Percentiles rank a stretch among this genome's conserved stretches.
These are phyloP conservation scores for Pneumocystis jirovecii DNA, from an alignment of 1,139 yeast species.

Conservation along the genomic window DNA sequence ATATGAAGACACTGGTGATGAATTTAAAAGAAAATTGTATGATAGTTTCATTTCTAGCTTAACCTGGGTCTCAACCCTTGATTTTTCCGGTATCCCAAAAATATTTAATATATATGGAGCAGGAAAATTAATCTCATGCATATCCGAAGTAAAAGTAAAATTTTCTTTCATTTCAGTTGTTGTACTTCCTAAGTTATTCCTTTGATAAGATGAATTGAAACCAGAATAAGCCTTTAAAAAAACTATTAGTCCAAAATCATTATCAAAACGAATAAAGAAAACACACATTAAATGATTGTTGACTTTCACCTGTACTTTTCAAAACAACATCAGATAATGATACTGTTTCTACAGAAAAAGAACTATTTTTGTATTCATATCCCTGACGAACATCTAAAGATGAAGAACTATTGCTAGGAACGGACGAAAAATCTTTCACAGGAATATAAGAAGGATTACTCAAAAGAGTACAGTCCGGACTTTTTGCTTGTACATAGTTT, in stretches of 20 bases:
- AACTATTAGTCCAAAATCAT: neutral
- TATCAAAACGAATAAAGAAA: neutral
- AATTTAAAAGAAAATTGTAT: slow-evolving; percentile 43
- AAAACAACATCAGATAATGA: neutral
- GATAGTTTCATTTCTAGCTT: slow-evolving; percentile 53
- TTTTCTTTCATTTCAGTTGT: neutral
- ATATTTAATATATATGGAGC: slow-evolving; percentile 36
- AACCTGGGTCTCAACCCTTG: slow-evolving; percentile 91
- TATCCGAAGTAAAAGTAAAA: neutral
- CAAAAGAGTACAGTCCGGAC: neutral
- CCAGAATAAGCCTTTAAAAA: neutral
- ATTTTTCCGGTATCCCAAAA: slow-evolving; percentile 50
- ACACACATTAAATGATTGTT: neutral
- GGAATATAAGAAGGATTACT: neutral
- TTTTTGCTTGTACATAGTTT: neutral
- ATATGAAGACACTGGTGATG: slow-evolving; percentile 14
- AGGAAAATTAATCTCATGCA: neutral
- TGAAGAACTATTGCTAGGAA: neutral
- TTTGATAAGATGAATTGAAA: neutral
- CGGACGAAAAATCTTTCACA: neutral
- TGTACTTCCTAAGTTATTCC: neutral
- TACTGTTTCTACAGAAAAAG: neutral
- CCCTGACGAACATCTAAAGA: neutral
- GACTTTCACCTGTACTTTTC: too few species aligned
- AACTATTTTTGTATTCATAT: neutral